Evolutionary conservation across 2,329 filamentous ascomycete genomes (phyloP).

Genomic region (Bipolaris victoriae): DNA sequence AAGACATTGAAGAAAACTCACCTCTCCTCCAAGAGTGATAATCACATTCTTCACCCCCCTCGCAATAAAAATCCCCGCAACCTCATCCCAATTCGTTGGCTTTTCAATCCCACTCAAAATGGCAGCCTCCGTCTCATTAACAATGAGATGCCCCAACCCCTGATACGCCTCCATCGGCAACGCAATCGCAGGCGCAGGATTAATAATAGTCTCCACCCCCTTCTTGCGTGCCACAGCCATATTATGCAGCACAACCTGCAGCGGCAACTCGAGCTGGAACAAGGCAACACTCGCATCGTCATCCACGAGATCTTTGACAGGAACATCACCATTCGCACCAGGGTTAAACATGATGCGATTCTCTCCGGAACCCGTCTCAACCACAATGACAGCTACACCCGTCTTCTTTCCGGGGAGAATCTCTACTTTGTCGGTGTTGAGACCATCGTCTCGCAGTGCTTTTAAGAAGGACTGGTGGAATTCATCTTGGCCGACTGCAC

Average conservation of each 20-base stretch:
- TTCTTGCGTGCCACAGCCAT: slow-evolving; percentile 45
- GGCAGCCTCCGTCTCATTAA: slow-evolving; percentile 89
- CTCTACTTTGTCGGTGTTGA: slow-evolving; percentile 51
- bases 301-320: slow-evolving; percentile 46
- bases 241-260: slow-evolving; percentile 49
- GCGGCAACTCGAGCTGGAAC: slow-evolving; percentile 56
- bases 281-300: slow-evolving; percentile 52
- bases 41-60: slow-evolving; percentile 78
- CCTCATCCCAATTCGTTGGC: slow-evolving; percentile 41
- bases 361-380: slow-evolving; percentile 56
- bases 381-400: slow-evolving; percentile 57
- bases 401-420: slow-evolving; percentile 53
- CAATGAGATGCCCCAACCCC: slow-evolving; percentile 76
- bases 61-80: slow-evolving; percentile 62
- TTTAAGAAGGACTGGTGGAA: slow-evolving; percentile 51
- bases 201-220: slow-evolving; percentile 69
- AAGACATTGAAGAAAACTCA: slow-evolving; percentile 42
- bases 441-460: slow-evolving; percentile 53
- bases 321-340: slow-evolving; percentile 55
- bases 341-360: slow-evolving; percentile 58
- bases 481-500: slow-evolving; percentile 56
- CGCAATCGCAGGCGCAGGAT: slow-evolving; percentile 75
- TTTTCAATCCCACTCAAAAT: slow-evolving; percentile 66
- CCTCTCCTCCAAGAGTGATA: slow-evolving; percentile 81
- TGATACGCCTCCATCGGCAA: slow-evolving; percentile 71